Base-by-base conservation (phyloP, 768 basidiomycete genomes). In the Calocybe gangraenosa region DNA sequence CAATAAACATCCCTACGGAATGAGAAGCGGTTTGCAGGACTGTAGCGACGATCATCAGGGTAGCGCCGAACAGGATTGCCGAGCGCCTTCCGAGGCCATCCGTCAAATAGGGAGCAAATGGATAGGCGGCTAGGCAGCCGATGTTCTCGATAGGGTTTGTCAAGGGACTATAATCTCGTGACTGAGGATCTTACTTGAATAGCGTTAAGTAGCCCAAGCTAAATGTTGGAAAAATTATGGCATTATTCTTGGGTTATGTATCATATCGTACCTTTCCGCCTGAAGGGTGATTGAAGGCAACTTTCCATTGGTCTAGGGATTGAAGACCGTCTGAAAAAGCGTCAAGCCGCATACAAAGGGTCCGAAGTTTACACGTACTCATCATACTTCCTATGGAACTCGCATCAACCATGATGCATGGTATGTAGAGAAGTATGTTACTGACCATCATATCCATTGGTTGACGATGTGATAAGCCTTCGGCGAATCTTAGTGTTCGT, bases 1-100 rank as follows among this genome's bases (percentile, higher is more conserved):
- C 81, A 50, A 84, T 81, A 66, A 84, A 84, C 76, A 82, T 79
- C 38, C 72, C 70, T 31, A 82, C 70, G 31, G 74, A 76, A 47
- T 76, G 69, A 6, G 81, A 70, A 8, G 78, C 79, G 0, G 79
- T 75, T 56, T 85, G 83, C 34, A 83, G 25, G 32, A 72, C 74
- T 3, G 76, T 78, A 10, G 72, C 84, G 22, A 68, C 63, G 28
- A 75, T 66, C 80, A 85, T 83, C 56, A 83, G 68, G 19, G 58
- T 33, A 3, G 81, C 79, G 28, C 84, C 84, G 19, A 35, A 35
- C n/a, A 35, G 14, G n/a, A 35, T 35, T 7, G 34, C 34, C 13
- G 34, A 35, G 17, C 34, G 83, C 52, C 84, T 78, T 30, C 84
- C 84, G 22, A 85, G 55, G 15, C 74, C 73, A 53, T 86, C 84